Evolutionary conservation across 2,329 filamentous ascomycete genomes (phyloP), one percentile per base, ranked within the genome.

Genomic region (Penicillium sp.): DNA sequence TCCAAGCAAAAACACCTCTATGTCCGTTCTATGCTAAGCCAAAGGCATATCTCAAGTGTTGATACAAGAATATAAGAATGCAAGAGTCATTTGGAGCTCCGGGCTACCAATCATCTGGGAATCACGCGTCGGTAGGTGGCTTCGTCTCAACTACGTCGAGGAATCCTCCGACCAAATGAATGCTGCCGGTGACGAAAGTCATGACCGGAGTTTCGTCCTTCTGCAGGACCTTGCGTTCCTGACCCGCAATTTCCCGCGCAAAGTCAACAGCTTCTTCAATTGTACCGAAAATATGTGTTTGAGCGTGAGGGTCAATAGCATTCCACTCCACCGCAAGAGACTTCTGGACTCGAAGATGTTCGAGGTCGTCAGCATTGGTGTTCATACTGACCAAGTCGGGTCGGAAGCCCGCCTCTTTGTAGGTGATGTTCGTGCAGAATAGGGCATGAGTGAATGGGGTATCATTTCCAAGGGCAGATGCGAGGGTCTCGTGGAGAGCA

Each of bases 161-260:
- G 45, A 92, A 79, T 12, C 89, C 90, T 8, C 92, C 91, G 1
- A 93, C 91, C 39, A 96, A 81, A 79, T 96, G 89, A 68, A 96
- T 77, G 72, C 91, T 96, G 2, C 92, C 92, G 15, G 92, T 96
- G 10, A 91, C 87, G 54, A 96, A 77, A 0, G 88, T 85, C 71
- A 86, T 84, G 17, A 86, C 79, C 49, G 80, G 80, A 3, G 71
- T 65, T 50, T 76, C 72, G 25, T 73, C 66, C n/a, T 70, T 67
- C 25, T 62, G 67, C 31, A 61, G 53, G 21, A 68, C 64, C 25
- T 53, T 59, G 53, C 36, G 69, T 68, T 73, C 73, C 54, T 68
- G 71, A 31, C 63, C 72, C 6, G 79, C 74, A 6, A 82, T 67
- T 17, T 67, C 73, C 59, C 83, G 81, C 4, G 85, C 85, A 58